phyloP scores from a whole-genome alignment of 148 eudicot genomes.

The Silene uniflora region DNA sequence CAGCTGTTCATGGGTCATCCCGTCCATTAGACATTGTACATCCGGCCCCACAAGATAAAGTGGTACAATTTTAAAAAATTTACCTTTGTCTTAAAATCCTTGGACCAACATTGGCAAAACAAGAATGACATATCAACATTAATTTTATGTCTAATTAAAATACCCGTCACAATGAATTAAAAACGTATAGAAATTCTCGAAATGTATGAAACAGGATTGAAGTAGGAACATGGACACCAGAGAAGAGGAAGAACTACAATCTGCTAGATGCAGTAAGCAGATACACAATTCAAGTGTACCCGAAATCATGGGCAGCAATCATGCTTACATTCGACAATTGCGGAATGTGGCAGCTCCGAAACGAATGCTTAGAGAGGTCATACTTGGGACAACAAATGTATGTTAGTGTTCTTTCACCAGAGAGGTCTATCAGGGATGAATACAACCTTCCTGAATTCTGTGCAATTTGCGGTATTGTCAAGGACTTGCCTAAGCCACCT shows the following conservation, averaged over 20 bases:
- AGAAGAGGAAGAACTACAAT: conserved; percentile 58
- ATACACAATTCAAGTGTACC: conserved; percentile 55
- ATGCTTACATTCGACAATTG: conserved; percentile 45
- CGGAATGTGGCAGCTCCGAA: conserved; percentile 52
- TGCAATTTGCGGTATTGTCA: conserved; percentile 37
- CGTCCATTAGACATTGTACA: background rate
- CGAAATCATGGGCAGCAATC: conserved; percentile 48
- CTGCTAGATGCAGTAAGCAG: conserved; percentile 46
- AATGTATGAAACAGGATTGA: conserved; percentile 40
- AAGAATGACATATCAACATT: too few species aligned
- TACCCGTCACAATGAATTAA: too few species aligned
- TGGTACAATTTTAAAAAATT: too few species aligned
- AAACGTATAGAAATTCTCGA: background rate
- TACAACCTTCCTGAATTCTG: conserved; percentile 37
- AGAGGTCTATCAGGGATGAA: conserved; percentile 40
- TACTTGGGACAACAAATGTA: conserved; percentile 52
- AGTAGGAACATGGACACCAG: conserved; percentile 43
- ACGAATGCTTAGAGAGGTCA: conserved; percentile 27
- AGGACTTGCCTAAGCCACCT: conserved; percentile 36
- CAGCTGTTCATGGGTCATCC: background rate
- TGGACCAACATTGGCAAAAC: too few species aligned
- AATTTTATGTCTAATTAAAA: too few species aligned
- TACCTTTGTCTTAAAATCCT: too few species aligned
- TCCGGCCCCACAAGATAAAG: background rate
- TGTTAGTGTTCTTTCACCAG: conserved; percentile 39